Evolutionary conservation across 371 early-diverging fungal genomes (phyloP), one percentile per base, ranked within the genome.

Genomic region (Mortierella sp.): DNA sequence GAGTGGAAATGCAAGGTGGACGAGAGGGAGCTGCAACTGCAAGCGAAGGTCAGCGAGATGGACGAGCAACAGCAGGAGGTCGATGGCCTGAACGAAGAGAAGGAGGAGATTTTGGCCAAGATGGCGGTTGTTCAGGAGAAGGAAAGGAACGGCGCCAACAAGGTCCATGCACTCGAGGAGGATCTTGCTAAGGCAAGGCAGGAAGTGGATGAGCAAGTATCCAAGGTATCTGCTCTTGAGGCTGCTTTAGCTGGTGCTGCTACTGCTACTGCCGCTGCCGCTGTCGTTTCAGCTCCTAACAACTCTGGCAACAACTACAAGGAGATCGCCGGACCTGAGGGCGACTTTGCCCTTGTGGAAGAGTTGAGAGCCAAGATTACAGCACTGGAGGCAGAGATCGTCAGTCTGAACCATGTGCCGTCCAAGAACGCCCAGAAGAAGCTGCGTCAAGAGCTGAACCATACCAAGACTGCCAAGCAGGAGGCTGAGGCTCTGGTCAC

Each of bases 401-500:
- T 46, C 14, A 31, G 51, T 8, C 73, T 81, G 53, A 81, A 57
- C 69, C 76, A 85, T 26, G 71, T 53, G 24, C 81, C 85, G 14
- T 85, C 85, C 55, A 85, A 85, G 69, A 85, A 85, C 61, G 76
- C 85, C 5, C 81, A 78, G 34, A 85, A 85, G 81, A 85, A 81
- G 57, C 28, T 85, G 59, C 85, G 85, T 16, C 85, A 85, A 53
- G 85, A 84, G 11, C 67, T 84, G 72, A 84, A 84, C 70, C 81
- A 84, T 26, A 75, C 81, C 26, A 85, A 85, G 74, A 59, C 81
- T 13, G 85, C 85, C 19, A 85, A 81, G 46, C 81, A 85, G 46
- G 85, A 77, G 21, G 85, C 85, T 5, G 85, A 85, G 50, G 81
- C 81, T 5, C 40, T 74, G 69, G 55, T 81, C 37, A 70, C 28